Base-by-base conservation (phyloP, 1,139 yeast species). In the Suhomyces anneliseae region DNA sequence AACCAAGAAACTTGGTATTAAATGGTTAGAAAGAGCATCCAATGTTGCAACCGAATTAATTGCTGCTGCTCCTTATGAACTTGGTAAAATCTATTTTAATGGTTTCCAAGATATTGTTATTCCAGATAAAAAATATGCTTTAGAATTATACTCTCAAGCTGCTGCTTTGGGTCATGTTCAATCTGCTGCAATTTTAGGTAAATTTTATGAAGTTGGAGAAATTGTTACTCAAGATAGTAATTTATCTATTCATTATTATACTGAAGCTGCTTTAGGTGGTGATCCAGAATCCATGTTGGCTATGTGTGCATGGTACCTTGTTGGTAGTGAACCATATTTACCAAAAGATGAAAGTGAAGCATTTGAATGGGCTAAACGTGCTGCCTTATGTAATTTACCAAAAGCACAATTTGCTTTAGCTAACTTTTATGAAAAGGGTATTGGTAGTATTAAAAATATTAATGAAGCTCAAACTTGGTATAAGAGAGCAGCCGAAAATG, bases 241-340 rank as follows among this genome's bases (percentile, higher is more conserved):
- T 55, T 74, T 93, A 46, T 86, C 96, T 1, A 89, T 93, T 42
- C 97, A 93, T 65, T 93, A 92, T 64, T 93, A 90, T 65, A 90
- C 97, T 0, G 85, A 87, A 56, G 96, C 96, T 0, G 97, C 98
- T 0, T 67, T 85, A 40, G 86, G 87, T 2, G 97, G 97, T 6
- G 96, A 93, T 65, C 81, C 96, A 1, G 83, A 81, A 44, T 86
- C 96, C 12, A 93, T 92, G 96, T 74, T 92, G 59, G 92, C 96
- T 3, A 77, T 93, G 76, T 90, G 97, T 66, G 97, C 97, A 2
- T 93, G 98, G 98, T 93, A 90, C 64, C 75, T 92, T 64, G 87
- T 90, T 33, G 99, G 99, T 1, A 85, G 89, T 38, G 93, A 87
- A 37, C 92, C 93, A 15, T 83, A 83, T 50, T 76, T 93, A 54